Evolutionary conservation across 371 early-diverging fungal genomes (phyloP).

Genomic region (Apophysomyces trapeziformis): DNA sequence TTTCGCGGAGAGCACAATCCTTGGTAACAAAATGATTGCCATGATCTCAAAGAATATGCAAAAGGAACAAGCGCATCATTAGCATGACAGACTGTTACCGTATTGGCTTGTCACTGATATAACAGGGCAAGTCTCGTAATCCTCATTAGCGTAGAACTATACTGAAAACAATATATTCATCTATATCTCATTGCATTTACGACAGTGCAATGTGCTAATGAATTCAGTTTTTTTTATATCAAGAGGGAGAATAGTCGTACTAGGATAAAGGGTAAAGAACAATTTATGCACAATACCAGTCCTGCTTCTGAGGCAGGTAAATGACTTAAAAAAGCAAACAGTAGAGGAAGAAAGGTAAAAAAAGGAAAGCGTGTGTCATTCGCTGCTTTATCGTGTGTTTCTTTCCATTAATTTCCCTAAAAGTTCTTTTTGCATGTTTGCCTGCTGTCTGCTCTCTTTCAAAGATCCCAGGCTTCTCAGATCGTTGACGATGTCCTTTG

Average conservation of each 20-base stretch:
- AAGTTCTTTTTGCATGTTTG: constrained; percentile 74
- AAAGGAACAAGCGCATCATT: not conserved
- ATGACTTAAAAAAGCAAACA: no score
- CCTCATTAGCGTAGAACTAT: no score
- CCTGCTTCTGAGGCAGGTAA: no score
- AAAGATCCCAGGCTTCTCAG: constrained; percentile 80
- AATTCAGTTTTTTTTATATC: no score
- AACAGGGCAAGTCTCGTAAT: no score
- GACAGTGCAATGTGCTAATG: no score
- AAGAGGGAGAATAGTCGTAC: no score
- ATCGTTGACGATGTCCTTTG: constrained; percentile 94
- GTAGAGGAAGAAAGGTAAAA: not conserved
- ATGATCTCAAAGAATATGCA: constrained; percentile 60
- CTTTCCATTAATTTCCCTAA: constrained; percentile 68
- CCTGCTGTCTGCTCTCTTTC: constrained; percentile 67
- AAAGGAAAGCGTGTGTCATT: no score
- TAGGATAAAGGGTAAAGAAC: no score
- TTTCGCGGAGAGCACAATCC: constrained; percentile 70
- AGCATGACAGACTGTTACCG: not conserved
- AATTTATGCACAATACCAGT: no score
- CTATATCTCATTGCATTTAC: no score
- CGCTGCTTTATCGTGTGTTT: constrained; percentile 22
- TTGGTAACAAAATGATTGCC: constrained; percentile 75
- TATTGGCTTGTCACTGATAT: not conserved
- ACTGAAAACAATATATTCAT: no score